phyloP scores from a whole-genome alignment of 2,329 filamentous ascomycete genomes.

The Sclerotinia nivalis region DNA sequence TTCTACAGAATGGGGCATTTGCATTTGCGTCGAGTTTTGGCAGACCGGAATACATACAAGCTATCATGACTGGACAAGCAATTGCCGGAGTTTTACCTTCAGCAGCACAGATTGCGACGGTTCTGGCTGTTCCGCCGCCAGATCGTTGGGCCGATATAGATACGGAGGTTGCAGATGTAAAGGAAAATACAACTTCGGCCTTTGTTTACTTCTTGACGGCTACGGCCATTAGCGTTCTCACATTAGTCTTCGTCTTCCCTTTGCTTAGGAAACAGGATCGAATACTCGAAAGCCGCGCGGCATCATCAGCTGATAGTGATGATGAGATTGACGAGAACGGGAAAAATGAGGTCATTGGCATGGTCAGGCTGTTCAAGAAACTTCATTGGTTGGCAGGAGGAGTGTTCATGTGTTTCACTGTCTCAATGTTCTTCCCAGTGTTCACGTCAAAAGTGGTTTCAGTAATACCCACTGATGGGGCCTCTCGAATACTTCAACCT shows the following conservation, averaged over 20 bases:
- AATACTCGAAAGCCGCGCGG: conserved; percentile 54
- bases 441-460: conserved; percentile 72
- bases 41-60: conserved; percentile 86
- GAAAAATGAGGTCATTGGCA: conserved; percentile 53
- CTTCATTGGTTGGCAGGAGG: conserved; percentile 76
- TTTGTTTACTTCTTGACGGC: conserved; percentile 92
- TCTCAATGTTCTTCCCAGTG: conserved; percentile 95
- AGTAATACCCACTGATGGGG: conserved; percentile 44
- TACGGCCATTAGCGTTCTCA: conserved; percentile 68
- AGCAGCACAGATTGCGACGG: conserved; percentile 81
- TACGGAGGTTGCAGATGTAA: conserved; percentile 35
- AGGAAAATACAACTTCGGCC: conserved; percentile 64
- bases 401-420: conserved; percentile 75
- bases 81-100: conserved; percentile 88
- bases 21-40: conserved; percentile 87
- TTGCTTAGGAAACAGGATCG: conserved; percentile 63
- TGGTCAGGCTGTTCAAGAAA: conserved; percentile 71
- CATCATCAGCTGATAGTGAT: conserved; percentile 52
- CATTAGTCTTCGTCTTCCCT: conserved; percentile 73
- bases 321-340: conserved; percentile 53
- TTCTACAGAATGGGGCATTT: conserved; percentile 93
- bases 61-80: conserved; percentile 92
- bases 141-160: conserved; percentile 38
- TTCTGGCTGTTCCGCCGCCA: conserved; percentile 63
- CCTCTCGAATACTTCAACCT: conserved; percentile 64